phyloP scores from a whole-genome alignment of 2,329 filamentous ascomycete species.

The Pseudopithomyces maydicus region DNA sequence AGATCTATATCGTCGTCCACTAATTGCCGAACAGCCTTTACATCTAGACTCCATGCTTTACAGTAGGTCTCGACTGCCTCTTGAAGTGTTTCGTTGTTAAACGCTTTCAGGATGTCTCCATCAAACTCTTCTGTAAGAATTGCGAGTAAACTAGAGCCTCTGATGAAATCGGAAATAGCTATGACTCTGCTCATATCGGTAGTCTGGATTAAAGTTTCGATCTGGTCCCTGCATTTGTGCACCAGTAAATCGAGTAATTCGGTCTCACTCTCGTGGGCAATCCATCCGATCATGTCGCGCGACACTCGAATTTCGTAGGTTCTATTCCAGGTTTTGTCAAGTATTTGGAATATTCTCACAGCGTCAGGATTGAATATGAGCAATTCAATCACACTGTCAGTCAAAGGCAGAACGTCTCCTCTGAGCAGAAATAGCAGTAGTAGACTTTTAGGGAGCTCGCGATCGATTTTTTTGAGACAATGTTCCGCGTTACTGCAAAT shows the following conservation, averaged over 20 bases:
- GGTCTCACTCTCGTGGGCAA: not conserved
- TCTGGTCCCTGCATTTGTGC: not conserved
- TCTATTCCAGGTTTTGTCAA: not conserved
- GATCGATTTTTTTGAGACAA: not conserved
- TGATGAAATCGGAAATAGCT: not conserved
- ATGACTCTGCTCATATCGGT: not conserved
- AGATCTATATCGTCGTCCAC: not conserved
- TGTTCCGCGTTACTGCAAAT: not conserved
- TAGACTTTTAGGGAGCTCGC: not conserved
- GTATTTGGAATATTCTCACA: not conserved
- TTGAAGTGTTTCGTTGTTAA: not conserved
- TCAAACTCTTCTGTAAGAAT: not conserved
- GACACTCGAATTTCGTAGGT: not conserved
- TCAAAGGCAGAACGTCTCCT: not conserved
- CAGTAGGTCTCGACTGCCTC: not conserved
- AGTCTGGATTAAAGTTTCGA: not conserved
- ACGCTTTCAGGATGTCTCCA: not conserved
- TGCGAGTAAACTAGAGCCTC: not conserved
- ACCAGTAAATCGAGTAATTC: not conserved
- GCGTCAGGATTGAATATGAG: not conserved
- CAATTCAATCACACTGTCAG: not conserved
- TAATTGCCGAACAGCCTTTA: not conserved
- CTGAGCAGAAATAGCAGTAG: not conserved
- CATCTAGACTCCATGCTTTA: not conserved
- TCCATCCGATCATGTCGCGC: not conserved